Base-by-base conservation (phyloP, 1,284 basidiomycete genomes). In the Ceratorhiza oryzae-sativae region DNA sequence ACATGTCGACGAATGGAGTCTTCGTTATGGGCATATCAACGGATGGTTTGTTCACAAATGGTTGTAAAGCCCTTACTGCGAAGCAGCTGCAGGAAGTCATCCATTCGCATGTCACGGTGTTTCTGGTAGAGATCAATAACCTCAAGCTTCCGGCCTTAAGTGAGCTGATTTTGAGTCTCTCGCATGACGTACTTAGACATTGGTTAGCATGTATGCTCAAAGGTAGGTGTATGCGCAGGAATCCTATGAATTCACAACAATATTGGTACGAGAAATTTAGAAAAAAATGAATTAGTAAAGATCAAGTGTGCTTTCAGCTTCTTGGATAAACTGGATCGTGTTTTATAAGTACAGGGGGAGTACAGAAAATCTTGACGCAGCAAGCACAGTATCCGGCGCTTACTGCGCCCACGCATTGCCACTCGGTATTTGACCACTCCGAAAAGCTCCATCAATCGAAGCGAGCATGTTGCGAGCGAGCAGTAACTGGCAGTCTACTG, bases 401-500 rank as follows among this genome's bases (percentile, higher is more conserved):
- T 59, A 36, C 20, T 59, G 36, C 25, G 36, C 2, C 58, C 20
- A 18, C 36, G 27, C 58, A 10, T 25, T 6, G 51, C 23, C 4
- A 3, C 39, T n/a, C 23, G 41, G 58, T 42, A 39, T 25, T 27
- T 5, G 58, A 42, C 20, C 58, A 25, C 36, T 36, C 58, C 36
- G 41, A 59, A 34, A 59, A 59, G 58, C 58, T 41, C 23, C 36
- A 59, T 59, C 58, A 59, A 59, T 41, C 20, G 58, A 59, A 59
- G 36, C 58, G n/a, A 41, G 58, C 58, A 59, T 13, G 27, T 59
- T 36, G 58, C 36, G 58, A 45, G 25, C n/a, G 58, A 59, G 58
- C 58, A 59, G 58, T 41, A 59, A 59, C 58, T n/a, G 58, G 58
- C 18, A 59, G 58, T 59, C 58, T 32, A 59, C 58, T 59, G 58